Base-by-base conservation (phyloP, 257 asterid genomes). In the Knoxia roxburghii region DNA sequence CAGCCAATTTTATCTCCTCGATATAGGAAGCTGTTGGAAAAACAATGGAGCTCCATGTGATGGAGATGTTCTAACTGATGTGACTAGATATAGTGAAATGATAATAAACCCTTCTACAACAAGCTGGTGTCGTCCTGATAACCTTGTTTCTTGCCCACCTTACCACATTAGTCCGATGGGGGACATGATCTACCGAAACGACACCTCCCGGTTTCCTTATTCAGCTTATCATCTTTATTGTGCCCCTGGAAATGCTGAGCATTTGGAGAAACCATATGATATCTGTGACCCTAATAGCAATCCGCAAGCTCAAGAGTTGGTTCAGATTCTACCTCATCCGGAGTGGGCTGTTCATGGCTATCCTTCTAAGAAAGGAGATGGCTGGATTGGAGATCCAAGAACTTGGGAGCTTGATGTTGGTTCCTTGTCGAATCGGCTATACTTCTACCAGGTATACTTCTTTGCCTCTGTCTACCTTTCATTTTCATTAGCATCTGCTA, bases 1-100 rank as follows among this genome's bases (percentile, higher is more conserved):
- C 68, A 90, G 94, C 80, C 96, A 90, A 59, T 90, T 90, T 72
- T 90, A 90, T 69, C 92, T 90, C 56, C 64, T 84, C 0, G 96
- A 90, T 68, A 84, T 90, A 8, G 97, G 97, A 64, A 86, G 97
- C 60, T 90, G 97, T 61, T 90, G 96, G 96, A 90, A 88, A 53
- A 90, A 90, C 45, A 86, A 73, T 13, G 97, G 97, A 27, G 84
- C 82, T 61, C 85, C 91, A 1, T 90, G 97, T 26, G 83, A 86
- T 18, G 97, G 95, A 6, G 92, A 86, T 26, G 89, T 83, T 55
- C 54, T 83, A 21, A 87, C 97, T 29, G 97, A 88, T 8, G 97
- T 88, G 29, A 90, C 97, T 18, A 75, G 97, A 68, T 90, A 90
- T 46, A 90, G 92, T 48, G 96, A 90, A 76, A 87, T 90, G 97